Evolutionary conservation across 257 asterid genomes (phyloP).

Genomic region (Penstemon davidsonii): DNA sequence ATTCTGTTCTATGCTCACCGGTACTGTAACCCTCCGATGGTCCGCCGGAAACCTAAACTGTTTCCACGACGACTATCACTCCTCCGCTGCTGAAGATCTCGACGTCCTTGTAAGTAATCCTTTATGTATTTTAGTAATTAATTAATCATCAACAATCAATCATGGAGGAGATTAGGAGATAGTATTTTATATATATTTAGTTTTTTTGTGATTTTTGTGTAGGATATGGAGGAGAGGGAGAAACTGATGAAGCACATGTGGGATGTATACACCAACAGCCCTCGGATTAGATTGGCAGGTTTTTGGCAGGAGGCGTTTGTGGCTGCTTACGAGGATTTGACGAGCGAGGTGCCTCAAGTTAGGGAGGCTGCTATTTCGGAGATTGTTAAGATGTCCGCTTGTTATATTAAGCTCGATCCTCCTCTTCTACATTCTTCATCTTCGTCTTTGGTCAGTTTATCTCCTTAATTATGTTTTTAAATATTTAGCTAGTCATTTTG

Average conservation of each 20-base stretch:
- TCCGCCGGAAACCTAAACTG: conserved; percentile 62
- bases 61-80: conserved; percentile 31
- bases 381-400: conserved; percentile 84
- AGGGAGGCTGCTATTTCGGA: conserved; percentile 71
- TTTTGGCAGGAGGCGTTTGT: conserved; percentile 94
- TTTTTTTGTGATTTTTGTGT: conserved; percentile 9
- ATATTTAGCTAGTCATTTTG: no score
- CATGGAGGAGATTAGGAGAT: conserved; percentile 14
- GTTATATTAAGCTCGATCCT: conserved; percentile 48
- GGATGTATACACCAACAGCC: conserved; percentile 80
- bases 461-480: neutral
- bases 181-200: neutral
- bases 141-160: conserved; percentile 2
- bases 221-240: conserved; percentile 98
- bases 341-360: conserved; percentile 61
- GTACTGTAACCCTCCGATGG: conserved; percentile 78
- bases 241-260: conserved; percentile 88
- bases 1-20: conserved; percentile 89
- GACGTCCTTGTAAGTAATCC: conserved; percentile 42
- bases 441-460: conserved; percentile 52
- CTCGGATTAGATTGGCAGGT: conserved; percentile 59
- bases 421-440: conserved; percentile 50
- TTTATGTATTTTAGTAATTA: neutral
- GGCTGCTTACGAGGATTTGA: conserved; percentile 86
- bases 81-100: conserved; percentile 44